A percentile compares a stretch with the other conserved stretches of the same genome.
These are phyloP conservation scores for Oryza australiensis DNA, from an alignment of 176 grass and related monocot genomes.

Conservation along the genomic window DNA sequence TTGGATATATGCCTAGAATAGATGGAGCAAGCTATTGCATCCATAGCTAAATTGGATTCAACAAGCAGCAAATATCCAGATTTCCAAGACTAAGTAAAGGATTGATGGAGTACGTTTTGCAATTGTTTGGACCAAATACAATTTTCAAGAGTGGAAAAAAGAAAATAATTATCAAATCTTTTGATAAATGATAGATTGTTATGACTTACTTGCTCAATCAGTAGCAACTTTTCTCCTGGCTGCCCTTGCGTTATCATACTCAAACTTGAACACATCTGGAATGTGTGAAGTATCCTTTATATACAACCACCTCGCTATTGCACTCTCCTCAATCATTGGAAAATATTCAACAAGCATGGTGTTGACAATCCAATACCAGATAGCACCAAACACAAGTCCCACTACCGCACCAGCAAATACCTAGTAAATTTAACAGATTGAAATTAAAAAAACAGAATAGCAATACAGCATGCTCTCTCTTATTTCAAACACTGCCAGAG, in stretches of 20 bases:
- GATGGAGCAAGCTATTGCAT: slow-evolving; percentile 1
- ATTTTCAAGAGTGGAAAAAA: too few species aligned
- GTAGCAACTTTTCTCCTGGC: slow-evolving; percentile 86
- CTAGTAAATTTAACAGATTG: slow-evolving; percentile 41
- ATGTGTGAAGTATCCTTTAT: slow-evolving; percentile 97
- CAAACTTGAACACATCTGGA: slow-evolving; percentile 86
- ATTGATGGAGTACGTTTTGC: not conserved
- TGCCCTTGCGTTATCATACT: slow-evolving; percentile 96
- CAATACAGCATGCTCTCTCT: not conserved
- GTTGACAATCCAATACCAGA: slow-evolving; percentile 94
- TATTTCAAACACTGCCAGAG: slow-evolving; percentile 4
- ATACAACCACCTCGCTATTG: slow-evolving; percentile 73
- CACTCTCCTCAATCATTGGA: slow-evolving; percentile 87
- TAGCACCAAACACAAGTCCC: slow-evolving; percentile 78
- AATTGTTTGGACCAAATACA: not conserved
- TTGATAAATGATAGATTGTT: slow-evolving; percentile 10
- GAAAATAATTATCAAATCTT: too few species aligned
- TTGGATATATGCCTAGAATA: not conserved
- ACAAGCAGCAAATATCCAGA: slow-evolving; percentile 24
- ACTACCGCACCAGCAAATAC: slow-evolving; percentile 73
- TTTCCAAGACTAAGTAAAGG: not conserved
- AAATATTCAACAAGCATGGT: slow-evolving; percentile 75
- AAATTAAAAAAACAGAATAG: not conserved
- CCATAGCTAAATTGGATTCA: not conserved
- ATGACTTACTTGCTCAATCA: slow-evolving; percentile 71